phyloP scores from a whole-genome alignment of 176 grass and related monocot genomes.

The Avena insularis region DNA sequence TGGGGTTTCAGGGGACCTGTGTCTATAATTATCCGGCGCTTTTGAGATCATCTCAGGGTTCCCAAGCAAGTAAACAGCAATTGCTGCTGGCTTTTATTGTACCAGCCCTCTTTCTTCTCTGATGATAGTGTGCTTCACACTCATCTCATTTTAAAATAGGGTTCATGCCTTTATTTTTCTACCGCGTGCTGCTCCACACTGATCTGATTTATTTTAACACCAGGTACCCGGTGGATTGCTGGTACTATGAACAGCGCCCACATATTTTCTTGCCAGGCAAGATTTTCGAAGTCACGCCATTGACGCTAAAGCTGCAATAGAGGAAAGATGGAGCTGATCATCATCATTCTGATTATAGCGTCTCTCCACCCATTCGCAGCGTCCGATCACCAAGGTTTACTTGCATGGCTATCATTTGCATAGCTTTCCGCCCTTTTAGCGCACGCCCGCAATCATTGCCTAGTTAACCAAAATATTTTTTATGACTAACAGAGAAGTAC shows the following conservation, averaged over 20 bases:
- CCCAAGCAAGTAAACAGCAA: too few species aligned
- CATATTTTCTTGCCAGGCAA: conserved; percentile 17
- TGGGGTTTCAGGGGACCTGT: neutral
- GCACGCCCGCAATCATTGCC: neutral
- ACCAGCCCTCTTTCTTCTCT: neutral
- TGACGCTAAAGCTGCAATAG: conserved; percentile 3
- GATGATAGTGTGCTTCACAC: conserved; percentile 1
- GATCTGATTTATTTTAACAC: conserved; percentile 21
- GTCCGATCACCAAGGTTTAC: conserved; percentile 69
- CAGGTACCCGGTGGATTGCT: neutral
- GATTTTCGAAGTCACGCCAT: neutral
- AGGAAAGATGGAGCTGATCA: conserved; percentile 59
- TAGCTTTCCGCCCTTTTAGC: neutral
- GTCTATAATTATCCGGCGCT: neutral
- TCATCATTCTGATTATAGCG: conserved; percentile 43
- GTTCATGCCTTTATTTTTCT: neutral
- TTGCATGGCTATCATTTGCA: conserved; percentile 7
- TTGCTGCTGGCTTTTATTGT: neutral
- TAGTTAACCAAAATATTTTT: conserved; percentile 7
- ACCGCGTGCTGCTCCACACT: neutral
- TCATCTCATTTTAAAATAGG: too few species aligned
- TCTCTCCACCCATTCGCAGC: conserved; percentile 49
- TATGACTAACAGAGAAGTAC: conserved; percentile 28
- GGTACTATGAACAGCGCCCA: conserved; percentile 9
- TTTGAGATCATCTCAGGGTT: neutral